Conservation (phyloP, 306 rosid genomes). For the Casuarina equisetifolia region DNA sequence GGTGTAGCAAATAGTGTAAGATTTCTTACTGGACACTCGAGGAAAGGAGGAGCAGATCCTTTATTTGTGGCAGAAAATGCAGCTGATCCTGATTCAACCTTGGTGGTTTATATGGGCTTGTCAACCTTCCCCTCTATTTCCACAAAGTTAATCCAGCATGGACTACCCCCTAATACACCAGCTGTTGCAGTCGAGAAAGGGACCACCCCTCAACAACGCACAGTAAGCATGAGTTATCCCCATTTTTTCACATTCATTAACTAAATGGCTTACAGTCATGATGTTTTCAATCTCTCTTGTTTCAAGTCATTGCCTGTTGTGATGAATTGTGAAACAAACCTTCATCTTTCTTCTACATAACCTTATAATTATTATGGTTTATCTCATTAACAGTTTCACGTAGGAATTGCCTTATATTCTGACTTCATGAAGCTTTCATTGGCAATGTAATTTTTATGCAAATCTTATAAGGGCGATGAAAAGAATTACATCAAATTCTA, state of each 20-base stretch:
- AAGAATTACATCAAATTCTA: too few species aligned
- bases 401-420: background rate
- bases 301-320: background rate
- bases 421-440: background rate
- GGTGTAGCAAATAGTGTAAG: conserved; percentile 81
- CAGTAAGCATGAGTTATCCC: conserved; percentile 43
- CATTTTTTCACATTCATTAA: background rate
- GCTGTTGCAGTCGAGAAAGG: conserved; percentile 95
- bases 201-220: conserved; percentile 84
- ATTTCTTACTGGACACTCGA: conserved; percentile 91
- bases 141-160: conserved; percentile 71
- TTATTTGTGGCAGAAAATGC: conserved; percentile 88
- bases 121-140: conserved; percentile 92
- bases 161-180: conserved; percentile 75
- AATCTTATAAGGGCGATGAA: background rate
- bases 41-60: conserved; percentile 92
- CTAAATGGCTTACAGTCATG: conserved; percentile 1
- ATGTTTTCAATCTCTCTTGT: background rate
- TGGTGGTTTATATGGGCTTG: conserved; percentile 95
- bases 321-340: background rate
- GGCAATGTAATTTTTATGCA: background rate
- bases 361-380: background rate
- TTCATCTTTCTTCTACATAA: background rate
- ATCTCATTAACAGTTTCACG: background rate
- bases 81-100: conserved; percentile 80